A percentile compares a stretch with the other conserved stretches of the same genome.
Evolutionary conservation across 1,139 yeast species (phyloP).

Genomic region (Kluyveromyces marxianus): DNA sequence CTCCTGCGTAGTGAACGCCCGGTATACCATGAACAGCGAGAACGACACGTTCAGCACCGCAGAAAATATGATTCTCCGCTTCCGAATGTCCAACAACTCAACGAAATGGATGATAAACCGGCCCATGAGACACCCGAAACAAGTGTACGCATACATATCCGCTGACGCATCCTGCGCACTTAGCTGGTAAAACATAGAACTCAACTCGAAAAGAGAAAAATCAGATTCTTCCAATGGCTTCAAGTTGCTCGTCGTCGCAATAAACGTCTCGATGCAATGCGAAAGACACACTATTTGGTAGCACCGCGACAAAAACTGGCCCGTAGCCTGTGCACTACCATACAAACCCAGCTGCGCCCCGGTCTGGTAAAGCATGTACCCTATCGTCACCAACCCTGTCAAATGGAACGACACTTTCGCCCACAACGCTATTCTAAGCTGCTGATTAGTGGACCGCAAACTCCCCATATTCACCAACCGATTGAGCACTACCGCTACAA

Average conservation of each 20-base stretch:
- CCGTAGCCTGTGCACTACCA: conserved; percentile 5
- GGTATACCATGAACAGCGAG: conserved; percentile 9
- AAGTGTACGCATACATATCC: conserved; percentile 17
- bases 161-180: conserved; percentile 9
- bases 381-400: conserved; percentile 13
- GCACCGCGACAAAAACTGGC: conserved; percentile 12
- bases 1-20: conserved; percentile 4
- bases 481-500: conserved; percentile 19
- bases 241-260: conserved; percentile 18
- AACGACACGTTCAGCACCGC: conserved; percentile 18
- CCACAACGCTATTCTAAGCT: conserved; percentile 17
- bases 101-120: conserved; percentile 23
- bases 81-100: conserved; percentile 18
- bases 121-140: conserved; percentile 19
- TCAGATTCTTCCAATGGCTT: conserved; percentile 24
- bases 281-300: conserved; percentile 20
- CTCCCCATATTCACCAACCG: conserved; percentile 22
- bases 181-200: conserved; percentile 19
- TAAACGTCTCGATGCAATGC: conserved; percentile 24
- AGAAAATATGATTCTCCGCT: conserved; percentile 18
- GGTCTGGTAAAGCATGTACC: conserved; percentile 11
- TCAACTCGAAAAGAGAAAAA: conserved; percentile 24
- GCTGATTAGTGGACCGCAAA: conserved; percentile 14
- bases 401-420: conserved; percentile 15
- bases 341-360: conserved; percentile 9